These are phyloP conservation scores for Aspergillus haitiensis DNA, from an alignment of 495 filamentous ascomycete species.

Conservation along the genomic window DNA sequence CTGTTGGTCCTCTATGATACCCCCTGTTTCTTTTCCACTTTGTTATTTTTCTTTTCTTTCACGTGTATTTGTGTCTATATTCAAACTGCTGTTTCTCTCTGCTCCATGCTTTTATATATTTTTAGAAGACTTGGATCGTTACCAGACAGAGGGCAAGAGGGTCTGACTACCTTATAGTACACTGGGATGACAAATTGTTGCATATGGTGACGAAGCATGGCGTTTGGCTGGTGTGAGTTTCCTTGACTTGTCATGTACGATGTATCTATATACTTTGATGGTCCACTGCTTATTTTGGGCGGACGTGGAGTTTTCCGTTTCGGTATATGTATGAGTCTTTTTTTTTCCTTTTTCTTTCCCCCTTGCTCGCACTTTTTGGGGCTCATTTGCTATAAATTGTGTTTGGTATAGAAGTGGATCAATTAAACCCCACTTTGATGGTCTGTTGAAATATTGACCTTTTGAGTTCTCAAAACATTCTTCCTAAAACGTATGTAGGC, in stretches of 20 bases:
- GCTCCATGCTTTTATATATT: background rate
- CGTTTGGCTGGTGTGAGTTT: slow-evolving; percentile 8
- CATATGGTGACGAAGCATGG: slow-evolving; percentile 8
- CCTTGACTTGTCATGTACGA: slow-evolving; percentile 10
- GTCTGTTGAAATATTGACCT: background rate
- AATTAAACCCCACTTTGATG: no score
- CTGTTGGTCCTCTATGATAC: slow-evolving; percentile 29
- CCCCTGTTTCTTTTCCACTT: slow-evolving; percentile 20
- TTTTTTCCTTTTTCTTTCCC: background rate
- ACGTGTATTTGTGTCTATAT: slow-evolving; percentile 10
- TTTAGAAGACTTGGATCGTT: slow-evolving; percentile 3
- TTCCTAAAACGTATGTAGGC: no score
- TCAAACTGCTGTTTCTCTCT: background rate
- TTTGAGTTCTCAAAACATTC: background rate
- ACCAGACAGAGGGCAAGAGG: background rate
- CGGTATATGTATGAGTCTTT: background rate
- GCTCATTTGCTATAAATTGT: no score
- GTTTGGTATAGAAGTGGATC: no score
- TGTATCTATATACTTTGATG: slow-evolving; percentile 18
- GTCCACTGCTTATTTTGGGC: slow-evolving; percentile 2
- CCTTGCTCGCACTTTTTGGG: no score
- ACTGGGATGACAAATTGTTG: background rate
- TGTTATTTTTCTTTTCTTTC: slow-evolving; percentile 12
- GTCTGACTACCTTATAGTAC: background rate
- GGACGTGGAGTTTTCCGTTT: background rate